phyloP scores from a whole-genome alignment of 2,329 filamentous ascomycete genomes.

The Sordariomycetes sp. region DNA sequence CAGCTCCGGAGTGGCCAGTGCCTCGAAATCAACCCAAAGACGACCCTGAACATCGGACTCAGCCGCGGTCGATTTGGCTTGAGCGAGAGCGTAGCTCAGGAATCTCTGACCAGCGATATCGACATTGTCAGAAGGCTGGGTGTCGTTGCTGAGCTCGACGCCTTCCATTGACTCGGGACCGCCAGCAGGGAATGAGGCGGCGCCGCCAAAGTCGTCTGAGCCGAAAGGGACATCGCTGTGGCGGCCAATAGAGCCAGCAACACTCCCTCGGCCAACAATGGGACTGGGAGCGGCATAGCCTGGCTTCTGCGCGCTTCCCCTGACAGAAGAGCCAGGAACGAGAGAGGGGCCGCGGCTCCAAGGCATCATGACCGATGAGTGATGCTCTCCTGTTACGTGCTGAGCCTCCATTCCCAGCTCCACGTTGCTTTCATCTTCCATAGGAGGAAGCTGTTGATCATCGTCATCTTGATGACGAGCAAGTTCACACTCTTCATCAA shows the following conservation, averaged over 20 bases:
- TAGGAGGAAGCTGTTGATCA: constrained; percentile 18
- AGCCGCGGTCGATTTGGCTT: constrained; percentile 21
- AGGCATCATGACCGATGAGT: constrained; percentile 41
- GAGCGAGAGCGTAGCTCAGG: constrained; percentile 29
- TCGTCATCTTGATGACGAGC: constrained; percentile 13
- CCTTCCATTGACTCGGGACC: constrained; percentile 1
- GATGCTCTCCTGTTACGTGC: constrained; percentile 57
- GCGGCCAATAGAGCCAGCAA: constrained; percentile 31
- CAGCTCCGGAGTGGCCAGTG: constrained; percentile 51
- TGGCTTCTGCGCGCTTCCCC: constrained; percentile 26
- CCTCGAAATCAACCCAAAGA: constrained; percentile 55
- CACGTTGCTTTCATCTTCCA: constrained; percentile 33
- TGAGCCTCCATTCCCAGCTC: constrained; percentile 65
- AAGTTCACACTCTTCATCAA: constrained; percentile 17
- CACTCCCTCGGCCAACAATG: constrained; percentile 25
- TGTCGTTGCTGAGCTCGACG: constrained; percentile 13
- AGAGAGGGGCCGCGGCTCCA: constrained; percentile 40
- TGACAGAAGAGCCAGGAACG: constrained; percentile 36
- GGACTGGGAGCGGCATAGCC: constrained; percentile 21
- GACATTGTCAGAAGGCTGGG: constrained; percentile 25
- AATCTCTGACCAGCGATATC: constrained; percentile 38
- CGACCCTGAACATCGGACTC: constrained; percentile 20
- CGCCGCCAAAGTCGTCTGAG: constrained; percentile 19
- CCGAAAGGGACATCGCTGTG: constrained; percentile 33
- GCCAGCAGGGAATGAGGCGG: constrained; percentile 10